phyloP scores from a whole-genome alignment of 208 protist species.

The Trypanosoma avium region DNA sequence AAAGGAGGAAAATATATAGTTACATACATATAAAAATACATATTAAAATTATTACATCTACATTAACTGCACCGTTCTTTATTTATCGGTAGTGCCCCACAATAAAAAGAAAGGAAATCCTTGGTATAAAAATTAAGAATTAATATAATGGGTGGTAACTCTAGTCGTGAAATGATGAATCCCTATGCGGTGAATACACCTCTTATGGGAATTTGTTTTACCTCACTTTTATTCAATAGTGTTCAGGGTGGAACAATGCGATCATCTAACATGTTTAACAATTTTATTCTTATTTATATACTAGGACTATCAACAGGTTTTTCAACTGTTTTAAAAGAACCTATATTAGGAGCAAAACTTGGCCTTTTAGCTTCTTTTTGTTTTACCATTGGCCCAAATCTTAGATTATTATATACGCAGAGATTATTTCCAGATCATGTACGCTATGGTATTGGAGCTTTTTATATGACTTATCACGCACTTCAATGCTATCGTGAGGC shows the following conservation, averaged over 20 bases:
- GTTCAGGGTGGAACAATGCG: conserved; percentile 58
- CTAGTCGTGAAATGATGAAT: conserved; percentile 48
- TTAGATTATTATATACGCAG: conserved; percentile 60
- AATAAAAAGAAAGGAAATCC: conserved; percentile 12
- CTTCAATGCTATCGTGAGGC: conserved; percentile 38
- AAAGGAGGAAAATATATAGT: too few species aligned
- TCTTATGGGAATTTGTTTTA: conserved; percentile 48
- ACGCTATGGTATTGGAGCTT: conserved; percentile 61
- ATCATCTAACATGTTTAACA: conserved; percentile 64
- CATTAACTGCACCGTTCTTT: too few species aligned
- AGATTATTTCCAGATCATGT: conserved; percentile 60
- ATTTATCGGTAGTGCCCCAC: background rate
- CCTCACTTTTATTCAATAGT: conserved; percentile 74
- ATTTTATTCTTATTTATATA: conserved; percentile 42
- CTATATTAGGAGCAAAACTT: conserved; percentile 52
- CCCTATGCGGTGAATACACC: conserved; percentile 63
- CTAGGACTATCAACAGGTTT: conserved; percentile 56
- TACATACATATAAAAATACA: too few species aligned
- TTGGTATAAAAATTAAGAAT: background rate
- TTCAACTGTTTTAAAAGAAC: conserved; percentile 34
- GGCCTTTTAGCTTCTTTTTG: conserved; percentile 43
- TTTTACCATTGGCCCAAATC: conserved; percentile 54
- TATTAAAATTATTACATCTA: too few species aligned
- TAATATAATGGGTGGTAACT: conserved; percentile 37
- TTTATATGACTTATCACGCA: conserved; percentile 68